Evolutionary conservation across 768 basidiomycete species (phyloP).

Genomic region (Stropharia rugosoannulata): DNA sequence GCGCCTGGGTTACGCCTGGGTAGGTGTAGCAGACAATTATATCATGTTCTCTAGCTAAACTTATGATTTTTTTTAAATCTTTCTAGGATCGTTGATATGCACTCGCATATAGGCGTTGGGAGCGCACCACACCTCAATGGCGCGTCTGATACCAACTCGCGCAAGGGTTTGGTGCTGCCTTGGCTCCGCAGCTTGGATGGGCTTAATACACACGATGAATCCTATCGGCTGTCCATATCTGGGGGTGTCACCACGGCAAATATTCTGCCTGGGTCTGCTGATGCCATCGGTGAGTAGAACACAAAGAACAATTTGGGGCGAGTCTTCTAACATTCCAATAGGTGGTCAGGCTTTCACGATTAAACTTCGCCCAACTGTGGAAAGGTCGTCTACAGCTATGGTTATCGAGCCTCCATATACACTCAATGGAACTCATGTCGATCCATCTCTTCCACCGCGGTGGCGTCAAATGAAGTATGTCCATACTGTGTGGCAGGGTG

Average conservation of each 20-base stretch:
- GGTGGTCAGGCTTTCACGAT: constrained; percentile 86
- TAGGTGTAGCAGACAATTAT: constrained; percentile 10
- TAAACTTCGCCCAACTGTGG: constrained; percentile 72
- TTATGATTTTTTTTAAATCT: neutral
- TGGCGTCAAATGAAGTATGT: constrained; percentile 77
- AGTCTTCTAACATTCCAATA: neutral
- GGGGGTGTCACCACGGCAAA: constrained; percentile 77
- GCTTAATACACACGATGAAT: constrained; percentile 74
- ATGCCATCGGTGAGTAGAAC: constrained; percentile 38
- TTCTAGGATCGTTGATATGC: constrained; percentile 39
- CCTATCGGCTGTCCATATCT: constrained; percentile 60
- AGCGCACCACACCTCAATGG: constrained; percentile 27
- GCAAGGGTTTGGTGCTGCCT: constrained; percentile 39
- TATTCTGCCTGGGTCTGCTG: constrained; percentile 70
- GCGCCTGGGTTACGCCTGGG: constrained; percentile 78
- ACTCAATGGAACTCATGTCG: constrained; percentile 41
- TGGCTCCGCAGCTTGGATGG: constrained; percentile 74
- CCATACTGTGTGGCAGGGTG: neutral
- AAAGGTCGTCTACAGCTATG: constrained; percentile 72
- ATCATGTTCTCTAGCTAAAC: too few relatives aligned
- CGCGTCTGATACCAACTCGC: constrained; percentile 55
- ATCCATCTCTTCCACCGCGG: constrained; percentile 40
- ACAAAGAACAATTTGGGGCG: neutral
- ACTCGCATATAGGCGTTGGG: constrained; percentile 51
- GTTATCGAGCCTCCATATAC: constrained; percentile 71